Conservation (phyloP, 805 yeast species). For the Candida mattraensis region DNA sequence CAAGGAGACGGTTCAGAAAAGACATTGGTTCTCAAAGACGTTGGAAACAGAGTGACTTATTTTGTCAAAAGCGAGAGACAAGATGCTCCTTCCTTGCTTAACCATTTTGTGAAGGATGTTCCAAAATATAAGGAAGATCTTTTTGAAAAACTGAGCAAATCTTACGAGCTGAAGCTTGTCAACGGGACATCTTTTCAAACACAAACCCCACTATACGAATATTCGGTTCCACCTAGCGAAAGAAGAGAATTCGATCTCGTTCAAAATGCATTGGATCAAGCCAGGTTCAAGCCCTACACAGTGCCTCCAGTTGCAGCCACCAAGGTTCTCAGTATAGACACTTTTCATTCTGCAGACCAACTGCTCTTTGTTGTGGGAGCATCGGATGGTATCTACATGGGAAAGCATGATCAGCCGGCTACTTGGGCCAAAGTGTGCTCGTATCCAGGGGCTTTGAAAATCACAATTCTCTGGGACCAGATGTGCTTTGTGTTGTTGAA, state of each 20-base stretch:
- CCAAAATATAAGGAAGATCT: conserved; percentile 18
- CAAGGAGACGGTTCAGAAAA: conserved; percentile 18
- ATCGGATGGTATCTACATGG: conserved; percentile 60
- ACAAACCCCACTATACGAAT: conserved; percentile 9
- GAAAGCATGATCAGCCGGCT: conserved; percentile 37
- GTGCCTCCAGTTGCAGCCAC: conserved; percentile 16
- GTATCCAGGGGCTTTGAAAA: conserved; percentile 50
- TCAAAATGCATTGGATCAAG: conserved; percentile 5
- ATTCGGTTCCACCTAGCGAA: conserved; percentile 10
- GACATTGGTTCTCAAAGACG: conserved; percentile 24
- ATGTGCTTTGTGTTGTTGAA: conserved; percentile 59
- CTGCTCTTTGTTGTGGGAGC: conserved; percentile 58
- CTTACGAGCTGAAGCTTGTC: conserved; percentile 22
- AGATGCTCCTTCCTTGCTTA: conserved; percentile 24
- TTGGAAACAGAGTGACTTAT: conserved; percentile 23
- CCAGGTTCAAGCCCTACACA: conserved; percentile 16
- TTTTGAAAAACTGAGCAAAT: conserved; percentile 20
- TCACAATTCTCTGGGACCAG: conserved; percentile 59
- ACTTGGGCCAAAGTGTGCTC: conserved; percentile 63
- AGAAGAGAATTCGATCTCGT: conserved; percentile 17
- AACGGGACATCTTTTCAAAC: conserved; percentile 24
- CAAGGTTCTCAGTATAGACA: conserved; percentile 17
- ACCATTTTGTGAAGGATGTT: conserved; percentile 26
- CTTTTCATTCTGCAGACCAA: conserved; percentile 46
- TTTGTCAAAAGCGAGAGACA: conserved; percentile 20